Conservation (phyloP, 2,329 filamentous ascomycete species). For the Aspergillus terreus region DNA sequence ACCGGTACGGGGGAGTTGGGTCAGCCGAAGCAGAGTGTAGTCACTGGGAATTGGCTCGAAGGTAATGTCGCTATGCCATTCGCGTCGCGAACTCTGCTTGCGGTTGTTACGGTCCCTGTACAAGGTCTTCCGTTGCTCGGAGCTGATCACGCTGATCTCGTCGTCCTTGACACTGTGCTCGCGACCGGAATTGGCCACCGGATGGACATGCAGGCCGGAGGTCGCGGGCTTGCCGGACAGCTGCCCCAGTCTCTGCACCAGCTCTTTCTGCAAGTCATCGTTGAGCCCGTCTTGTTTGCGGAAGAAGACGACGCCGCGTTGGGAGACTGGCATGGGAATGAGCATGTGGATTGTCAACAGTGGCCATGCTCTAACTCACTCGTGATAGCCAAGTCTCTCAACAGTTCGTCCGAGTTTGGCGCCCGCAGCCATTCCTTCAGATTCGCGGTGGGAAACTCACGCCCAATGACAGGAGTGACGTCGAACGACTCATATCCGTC, state of each 20-base stretch:
- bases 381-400: constrained; percentile 34
- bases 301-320: constrained; percentile 54
- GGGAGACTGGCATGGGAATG: constrained; percentile 39
- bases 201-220: constrained; percentile 46
- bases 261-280: constrained; percentile 50
- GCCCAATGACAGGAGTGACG: constrained; percentile 50
- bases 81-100: constrained; percentile 30
- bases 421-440: constrained; percentile 47
- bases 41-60: constrained; percentile 48
- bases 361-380: constrained; percentile 14
- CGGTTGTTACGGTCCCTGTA: constrained; percentile 32
- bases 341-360: background rate
- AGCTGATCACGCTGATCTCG: constrained; percentile 50
- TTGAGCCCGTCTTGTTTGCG: constrained; percentile 49
- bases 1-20: constrained; percentile 39
- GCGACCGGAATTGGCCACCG: constrained; percentile 47
- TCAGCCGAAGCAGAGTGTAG: constrained; percentile 46
- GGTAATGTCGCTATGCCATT: constrained; percentile 50
- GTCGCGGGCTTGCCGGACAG: constrained; percentile 46
- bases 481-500: constrained; percentile 47
- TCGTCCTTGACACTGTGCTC: constrained; percentile 46
- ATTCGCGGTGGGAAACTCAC: constrained; percentile 44
- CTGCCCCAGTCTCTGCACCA: constrained; percentile 48
- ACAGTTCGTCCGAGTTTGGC: constrained; percentile 32
- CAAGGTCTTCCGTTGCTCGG: constrained; percentile 35